phyloP scores from a whole-genome alignment of 331 rosid species.

The Telfairia occidentalis region DNA sequence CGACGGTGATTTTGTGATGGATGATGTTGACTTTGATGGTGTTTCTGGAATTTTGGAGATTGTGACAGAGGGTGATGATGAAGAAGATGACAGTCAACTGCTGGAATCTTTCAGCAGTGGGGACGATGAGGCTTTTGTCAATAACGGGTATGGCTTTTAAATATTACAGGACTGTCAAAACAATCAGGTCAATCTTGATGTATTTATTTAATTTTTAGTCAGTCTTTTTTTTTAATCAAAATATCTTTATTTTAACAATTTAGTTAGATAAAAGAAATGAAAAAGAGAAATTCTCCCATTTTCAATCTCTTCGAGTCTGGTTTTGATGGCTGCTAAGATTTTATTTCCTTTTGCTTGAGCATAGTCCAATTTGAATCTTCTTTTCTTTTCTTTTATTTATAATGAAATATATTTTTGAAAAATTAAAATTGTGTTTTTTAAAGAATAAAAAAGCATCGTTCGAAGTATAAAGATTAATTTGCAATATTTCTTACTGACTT shows the following conservation, averaged over 20 bases:
- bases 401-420: background rate
- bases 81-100: constrained; percentile 57
- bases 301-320: background rate
- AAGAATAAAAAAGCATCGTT: too few species aligned
- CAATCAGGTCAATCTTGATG: constrained; percentile 1
- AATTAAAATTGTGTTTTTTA: too few species aligned
- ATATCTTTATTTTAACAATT: background rate
- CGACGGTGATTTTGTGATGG: constrained; percentile 63
- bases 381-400: background rate
- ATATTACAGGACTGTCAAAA: background rate
- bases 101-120: constrained; percentile 55
- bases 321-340: background rate
- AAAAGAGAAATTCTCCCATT: background rate
- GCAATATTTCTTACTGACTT: too few species aligned
- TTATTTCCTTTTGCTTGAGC: background rate
- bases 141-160: constrained; percentile 55
- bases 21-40: constrained; percentile 55
- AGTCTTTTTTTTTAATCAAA: background rate
- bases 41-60: constrained; percentile 56
- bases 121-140: constrained; percentile 54
- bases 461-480: too few species aligned
- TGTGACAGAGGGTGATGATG: constrained; percentile 67
- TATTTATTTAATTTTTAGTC: constrained; percentile 5
- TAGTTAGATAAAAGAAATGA: background rate
- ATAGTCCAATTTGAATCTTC: background rate